Percentiles rank a stretch among this genome's conserved stretches.
Evolutionary conservation across 2,329 filamentous ascomycete genomes (phyloP).

Genomic region (Bipolaris oryzae): DNA sequence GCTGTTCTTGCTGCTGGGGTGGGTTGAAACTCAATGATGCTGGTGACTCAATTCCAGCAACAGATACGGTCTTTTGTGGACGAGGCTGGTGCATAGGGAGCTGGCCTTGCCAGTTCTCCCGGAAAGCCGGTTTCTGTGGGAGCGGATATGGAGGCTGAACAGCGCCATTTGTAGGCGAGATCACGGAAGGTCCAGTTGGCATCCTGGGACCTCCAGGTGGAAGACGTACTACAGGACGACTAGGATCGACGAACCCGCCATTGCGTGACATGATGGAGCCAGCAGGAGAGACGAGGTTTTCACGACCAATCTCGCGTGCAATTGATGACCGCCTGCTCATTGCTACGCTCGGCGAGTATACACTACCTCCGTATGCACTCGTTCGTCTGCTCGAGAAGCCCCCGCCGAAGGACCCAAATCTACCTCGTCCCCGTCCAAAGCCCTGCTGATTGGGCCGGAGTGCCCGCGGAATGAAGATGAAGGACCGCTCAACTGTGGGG

Average conservation of each 20-base stretch:
- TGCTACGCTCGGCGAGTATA: slow-evolving; percentile 85
- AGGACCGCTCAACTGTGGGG: slow-evolving; percentile 86
- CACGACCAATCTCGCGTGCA: slow-evolving; percentile 69
- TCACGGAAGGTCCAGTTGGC: slow-evolving; percentile 36
- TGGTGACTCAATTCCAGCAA: slow-evolving; percentile 90
- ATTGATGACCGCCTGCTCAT: slow-evolving; percentile 86
- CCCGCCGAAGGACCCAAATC: slow-evolving; percentile 67
- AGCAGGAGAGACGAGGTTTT: slow-evolving; percentile 79
- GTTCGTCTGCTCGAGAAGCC: slow-evolving; percentile 75
- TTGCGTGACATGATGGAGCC: slow-evolving; percentile 76
- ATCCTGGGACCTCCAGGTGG: slow-evolving; percentile 64
- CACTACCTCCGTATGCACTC: slow-evolving; percentile 81
- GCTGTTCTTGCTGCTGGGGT: slow-evolving; percentile 71
- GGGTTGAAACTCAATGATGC: slow-evolving; percentile 65
- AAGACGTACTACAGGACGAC: slow-evolving; percentile 79
- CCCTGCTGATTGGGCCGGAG: slow-evolving; percentile 91
- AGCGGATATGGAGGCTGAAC: slow-evolving; percentile 59
- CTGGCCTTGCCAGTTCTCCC: slow-evolving; percentile 64
- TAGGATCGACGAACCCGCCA: slow-evolving; percentile 63
- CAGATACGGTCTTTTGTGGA: slow-evolving; percentile 91
- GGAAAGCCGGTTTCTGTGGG: slow-evolving; percentile 62
- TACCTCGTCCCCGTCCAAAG: slow-evolving; percentile 69
- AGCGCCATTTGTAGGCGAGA: slow-evolving; percentile 44
- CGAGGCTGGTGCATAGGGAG: slow-evolving; percentile 91
- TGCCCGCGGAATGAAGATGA: slow-evolving; percentile 96